These are phyloP conservation scores for Auriculariales sp. DNA, from an alignment of 768 basidiomycete species.

Conservation along the genomic window DNA sequence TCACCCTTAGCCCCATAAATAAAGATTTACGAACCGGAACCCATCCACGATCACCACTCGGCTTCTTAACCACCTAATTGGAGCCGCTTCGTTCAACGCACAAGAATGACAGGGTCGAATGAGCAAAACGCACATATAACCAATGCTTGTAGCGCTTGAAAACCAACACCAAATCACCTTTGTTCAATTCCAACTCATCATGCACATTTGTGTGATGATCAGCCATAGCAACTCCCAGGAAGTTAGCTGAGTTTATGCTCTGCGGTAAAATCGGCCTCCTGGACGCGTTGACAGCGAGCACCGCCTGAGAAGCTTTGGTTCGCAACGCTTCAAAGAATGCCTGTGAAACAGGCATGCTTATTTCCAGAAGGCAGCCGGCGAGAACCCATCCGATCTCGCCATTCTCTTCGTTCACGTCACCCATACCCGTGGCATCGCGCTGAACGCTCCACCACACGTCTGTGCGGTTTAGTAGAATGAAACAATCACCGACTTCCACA, in stretches of 20 bases:
- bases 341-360: constrained; percentile 76
- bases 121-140: constrained; percentile 68
- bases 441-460: constrained; percentile 99
- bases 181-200: constrained; percentile 78
- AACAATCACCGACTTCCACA: constrained; percentile 89
- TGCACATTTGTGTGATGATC: constrained; percentile 89
- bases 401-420: constrained; percentile 60
- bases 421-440: constrained; percentile 76
- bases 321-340: constrained; percentile 71
- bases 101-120: constrained; percentile 3
- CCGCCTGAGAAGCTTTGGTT: constrained; percentile 21
- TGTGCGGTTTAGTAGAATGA: constrained; percentile 84
- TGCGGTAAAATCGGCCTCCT: constrained; percentile 77
- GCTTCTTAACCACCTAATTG: constrained; percentile 84
- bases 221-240: constrained; percentile 92
- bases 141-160: constrained; percentile 98
- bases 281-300: constrained; percentile 11
- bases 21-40: constrained; percentile 49
- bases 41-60: constrained; percentile 90
- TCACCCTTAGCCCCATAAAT: too few relatives aligned
- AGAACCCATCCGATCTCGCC: constrained; percentile 93
- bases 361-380: constrained; percentile 90
- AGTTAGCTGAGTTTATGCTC: constrained; percentile 93
- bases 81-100: constrained; percentile 7
- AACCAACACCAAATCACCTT: constrained; percentile 79